Percentiles rank a stretch among this genome's conserved stretches.
phyloP scores from a whole-genome alignment of 352 stramenopile species.

The Hyaloperonospora brassicae region DNA sequence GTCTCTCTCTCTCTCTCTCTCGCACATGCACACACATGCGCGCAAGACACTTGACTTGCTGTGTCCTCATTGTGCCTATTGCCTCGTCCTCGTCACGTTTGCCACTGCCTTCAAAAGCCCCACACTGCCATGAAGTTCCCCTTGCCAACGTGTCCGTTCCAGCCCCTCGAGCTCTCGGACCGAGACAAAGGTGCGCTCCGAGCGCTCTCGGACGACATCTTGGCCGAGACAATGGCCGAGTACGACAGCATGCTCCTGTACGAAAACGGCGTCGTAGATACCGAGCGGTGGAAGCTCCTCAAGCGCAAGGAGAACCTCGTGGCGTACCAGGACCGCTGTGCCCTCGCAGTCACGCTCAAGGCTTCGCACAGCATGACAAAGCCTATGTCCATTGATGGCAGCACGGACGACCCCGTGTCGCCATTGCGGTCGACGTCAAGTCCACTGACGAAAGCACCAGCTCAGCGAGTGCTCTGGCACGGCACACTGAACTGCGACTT shows the following conservation, averaged over 20 bases:
- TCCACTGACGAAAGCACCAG: background rate
- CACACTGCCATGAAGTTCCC: constrained; percentile 28
- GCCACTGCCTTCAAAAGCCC: background rate
- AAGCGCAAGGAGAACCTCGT: constrained; percentile 41
- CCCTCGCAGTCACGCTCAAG: constrained; percentile 25
- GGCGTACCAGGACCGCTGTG: constrained; percentile 38
- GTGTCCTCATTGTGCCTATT: constrained; percentile 17
- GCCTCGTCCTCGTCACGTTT: background rate
- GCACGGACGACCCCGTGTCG: constrained; percentile 13
- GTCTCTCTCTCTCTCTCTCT: too few species aligned
- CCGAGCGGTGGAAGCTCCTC: constrained; percentile 39
- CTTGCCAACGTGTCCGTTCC: constrained; percentile 29
- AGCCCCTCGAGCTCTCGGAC: constrained; percentile 19
- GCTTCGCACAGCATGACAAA: constrained; percentile 20
- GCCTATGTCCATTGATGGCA: background rate
- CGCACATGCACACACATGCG: too few species aligned
- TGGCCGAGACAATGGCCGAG: constrained; percentile 30
- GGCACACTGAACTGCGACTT: constrained; percentile 41
- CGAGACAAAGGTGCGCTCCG: constrained; percentile 20
- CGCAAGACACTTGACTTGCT: too few species aligned
- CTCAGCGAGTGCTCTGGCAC: constrained; percentile 25
- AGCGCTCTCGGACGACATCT: constrained; percentile 17
- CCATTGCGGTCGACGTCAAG: constrained; percentile 4
- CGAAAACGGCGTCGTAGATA: constrained; percentile 31
- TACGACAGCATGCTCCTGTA: constrained; percentile 33